Base-by-base conservation (phyloP, 768 basidiomycete genomes). In the Leccinum ochraceum region DNA sequence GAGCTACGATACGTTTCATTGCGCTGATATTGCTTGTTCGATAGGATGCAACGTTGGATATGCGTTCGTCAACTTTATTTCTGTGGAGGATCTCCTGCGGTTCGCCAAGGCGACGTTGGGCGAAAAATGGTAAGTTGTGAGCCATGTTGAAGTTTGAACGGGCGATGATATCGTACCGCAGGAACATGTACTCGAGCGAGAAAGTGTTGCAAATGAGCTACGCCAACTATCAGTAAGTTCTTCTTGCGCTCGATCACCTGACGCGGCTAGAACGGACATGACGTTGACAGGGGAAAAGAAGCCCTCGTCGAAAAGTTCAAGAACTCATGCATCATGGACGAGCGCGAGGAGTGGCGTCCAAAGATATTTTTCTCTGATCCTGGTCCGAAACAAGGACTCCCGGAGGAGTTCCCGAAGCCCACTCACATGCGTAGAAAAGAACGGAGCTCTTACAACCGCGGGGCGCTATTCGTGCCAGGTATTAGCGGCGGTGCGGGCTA, bases 181-280 rank as follows among this genome's bases (percentile, higher is more conserved):
- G 91, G 92, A 94, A 95, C 70, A 87, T 92, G 86, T 94, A 92
- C 71, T 90, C 90, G 9, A 93, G 91, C 62, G 91, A 95, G 74
- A 95, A 95, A 69, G 87, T 94, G 9, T 75, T 94, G 56, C 89
- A 94, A 67, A 92, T 94, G 88, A 90, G 89, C 65, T 95, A 94
- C 70, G 94, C 94, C 3, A 94, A 92, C 66, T 94, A 92, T 69
- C 93, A 95, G 92, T 93, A 63, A 56, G 90, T 81, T 20, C n/a
- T 34, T 55, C 51, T 51, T 28, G 34, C 13, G n/a, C 30, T 17
- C 14, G 51, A 22, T 52, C 59, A 14, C 22, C 49, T 22, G 60
- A 67, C 57, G 28, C 55, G 58, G 20, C 56, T 64, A 30, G 60
- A 56, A 58, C 26, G 42, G 50, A 54, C 7, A 48, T 22, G 50